phyloP scores from a whole-genome alignment of 2,329 filamentous ascomycete genomes.

The Raffaelea arxii region DNA sequence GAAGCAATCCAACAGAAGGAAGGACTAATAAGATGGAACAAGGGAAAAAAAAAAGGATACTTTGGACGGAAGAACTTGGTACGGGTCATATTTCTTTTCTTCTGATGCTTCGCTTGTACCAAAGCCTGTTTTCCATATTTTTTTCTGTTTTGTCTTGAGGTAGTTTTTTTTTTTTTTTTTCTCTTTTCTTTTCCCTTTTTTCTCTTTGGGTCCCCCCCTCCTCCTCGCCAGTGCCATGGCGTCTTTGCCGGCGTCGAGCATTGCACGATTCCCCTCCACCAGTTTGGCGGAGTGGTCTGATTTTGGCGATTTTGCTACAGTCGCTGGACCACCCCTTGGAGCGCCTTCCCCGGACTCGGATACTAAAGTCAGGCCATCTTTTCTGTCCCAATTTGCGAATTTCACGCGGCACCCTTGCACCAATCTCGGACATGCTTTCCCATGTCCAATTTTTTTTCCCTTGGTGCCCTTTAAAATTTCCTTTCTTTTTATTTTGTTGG shows the following conservation, averaged over 20 bases:
- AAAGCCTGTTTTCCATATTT: background rate
- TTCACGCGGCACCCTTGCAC: background rate
- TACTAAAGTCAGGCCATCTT: constrained; percentile 14
- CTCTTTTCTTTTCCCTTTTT: background rate
- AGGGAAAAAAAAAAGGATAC: background rate
- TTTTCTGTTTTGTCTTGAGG: background rate
- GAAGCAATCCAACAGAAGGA: too few relatives aligned
- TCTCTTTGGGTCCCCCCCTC: background rate
- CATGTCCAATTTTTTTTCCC: background rate
- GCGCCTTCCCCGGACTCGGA: constrained; percentile 10
- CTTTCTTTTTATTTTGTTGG: background rate
- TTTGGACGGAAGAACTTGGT: too few relatives aligned
- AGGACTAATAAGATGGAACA: too few relatives aligned
- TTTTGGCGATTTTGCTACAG: constrained; percentile 12
- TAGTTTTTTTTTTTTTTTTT: background rate
- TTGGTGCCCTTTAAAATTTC: background rate
- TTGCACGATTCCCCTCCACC: constrained; percentile 14
- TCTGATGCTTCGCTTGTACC: background rate
- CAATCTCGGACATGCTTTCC: background rate
- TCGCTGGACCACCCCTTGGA: constrained; percentile 9
- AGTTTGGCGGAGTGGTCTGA: constrained; percentile 13
- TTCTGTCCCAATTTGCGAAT: constrained; percentile 6
- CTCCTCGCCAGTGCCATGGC: constrained; percentile 2
- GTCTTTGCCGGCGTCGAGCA: constrained; percentile 8
- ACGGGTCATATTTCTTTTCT: too few relatives aligned